Conservation (phyloP, 2,329 filamentous ascomycete species). For the Venturia oleaginea region DNA sequence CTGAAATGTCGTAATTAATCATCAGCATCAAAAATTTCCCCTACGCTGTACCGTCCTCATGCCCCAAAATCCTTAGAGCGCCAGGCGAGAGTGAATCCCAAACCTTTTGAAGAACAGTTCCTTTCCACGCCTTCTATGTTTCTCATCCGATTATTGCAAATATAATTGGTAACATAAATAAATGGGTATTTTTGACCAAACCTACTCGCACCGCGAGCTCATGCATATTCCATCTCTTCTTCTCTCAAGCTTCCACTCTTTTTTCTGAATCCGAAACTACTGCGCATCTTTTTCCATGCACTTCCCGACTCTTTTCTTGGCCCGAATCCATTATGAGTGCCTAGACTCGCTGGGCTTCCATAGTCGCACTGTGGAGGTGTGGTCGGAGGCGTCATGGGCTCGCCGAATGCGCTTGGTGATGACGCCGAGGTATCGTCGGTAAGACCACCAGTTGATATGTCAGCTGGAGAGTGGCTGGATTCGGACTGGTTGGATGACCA, state of each 20-base stretch:
- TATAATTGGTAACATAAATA: background rate
- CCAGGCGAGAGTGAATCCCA: background rate
- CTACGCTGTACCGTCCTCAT: background rate
- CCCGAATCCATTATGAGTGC: background rate
- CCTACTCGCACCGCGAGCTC: background rate
- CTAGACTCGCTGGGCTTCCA: background rate
- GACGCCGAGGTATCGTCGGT: conserved; percentile 54
- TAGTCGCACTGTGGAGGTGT: conserved; percentile 47
- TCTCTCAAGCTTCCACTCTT: conserved; percentile 13
- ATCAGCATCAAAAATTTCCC: background rate
- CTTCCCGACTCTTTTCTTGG: background rate
- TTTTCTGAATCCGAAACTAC: conserved; percentile 14
- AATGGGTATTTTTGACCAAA: background rate
- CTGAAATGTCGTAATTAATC: background rate
- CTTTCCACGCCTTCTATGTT: background rate
- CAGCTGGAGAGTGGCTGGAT: conserved; percentile 20
- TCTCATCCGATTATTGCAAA: background rate
- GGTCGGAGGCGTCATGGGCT: conserved; percentile 66
- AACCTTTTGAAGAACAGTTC: background rate
- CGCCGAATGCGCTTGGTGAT: conserved; percentile 38
- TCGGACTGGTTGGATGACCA: conserved; percentile 22
- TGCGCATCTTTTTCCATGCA: conserved; percentile 15
- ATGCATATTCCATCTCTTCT: conserved; percentile 11
- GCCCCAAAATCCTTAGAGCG: background rate
- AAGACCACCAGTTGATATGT: conserved; percentile 37